These are phyloP conservation scores for Alternaria gaisen DNA, from an alignment of 2,329 filamentous ascomycete species.

Conservation along the genomic window DNA sequence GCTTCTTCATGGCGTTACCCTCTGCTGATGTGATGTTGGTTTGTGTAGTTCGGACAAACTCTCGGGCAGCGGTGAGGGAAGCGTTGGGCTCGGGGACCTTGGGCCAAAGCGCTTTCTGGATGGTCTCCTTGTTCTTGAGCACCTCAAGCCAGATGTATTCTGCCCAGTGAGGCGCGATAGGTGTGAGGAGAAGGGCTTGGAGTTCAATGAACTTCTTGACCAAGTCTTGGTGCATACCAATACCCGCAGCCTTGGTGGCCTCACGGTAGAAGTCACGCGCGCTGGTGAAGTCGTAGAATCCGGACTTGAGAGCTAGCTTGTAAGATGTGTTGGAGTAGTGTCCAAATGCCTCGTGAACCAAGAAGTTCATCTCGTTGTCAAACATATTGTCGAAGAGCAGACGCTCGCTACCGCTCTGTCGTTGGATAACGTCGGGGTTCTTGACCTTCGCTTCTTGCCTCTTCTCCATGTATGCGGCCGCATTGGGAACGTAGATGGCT, in stretches of 20 bases:
- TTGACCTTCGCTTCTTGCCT: constrained; percentile 56
- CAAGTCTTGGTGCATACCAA: constrained; percentile 87
- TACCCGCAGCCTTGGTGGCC: constrained; percentile 75
- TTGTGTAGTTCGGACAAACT: constrained; percentile 78
- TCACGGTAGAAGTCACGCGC: constrained; percentile 93
- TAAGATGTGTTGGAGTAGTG: constrained; percentile 70
- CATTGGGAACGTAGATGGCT: constrained; percentile 54
- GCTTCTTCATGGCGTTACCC: constrained; percentile 82
- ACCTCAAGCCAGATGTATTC: constrained; percentile 96
- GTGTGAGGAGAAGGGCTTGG: constrained; percentile 81
- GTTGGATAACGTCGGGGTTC: constrained; percentile 68
- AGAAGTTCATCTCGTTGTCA: constrained; percentile 87
- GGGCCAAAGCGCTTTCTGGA: constrained; percentile 83
- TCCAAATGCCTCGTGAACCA: constrained; percentile 79
- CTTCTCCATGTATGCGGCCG: constrained; percentile 54
- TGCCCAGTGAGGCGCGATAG: constrained; percentile 91
- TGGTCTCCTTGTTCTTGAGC: constrained; percentile 75
- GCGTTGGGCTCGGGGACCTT: constrained; percentile 71
- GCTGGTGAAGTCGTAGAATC: constrained; percentile 88
- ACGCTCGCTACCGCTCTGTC: constrained; percentile 70
- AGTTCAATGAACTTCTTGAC: constrained; percentile 83
- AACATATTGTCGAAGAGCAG: constrained; percentile 89
- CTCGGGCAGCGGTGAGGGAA: constrained; percentile 76
- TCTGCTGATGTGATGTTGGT: constrained; percentile 88
- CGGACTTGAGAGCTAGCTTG: constrained; percentile 59